phyloP scores from a whole-genome alignment of 2,329 filamentous ascomycete species.

The Berkeleyomyces rouxiae region DNA sequence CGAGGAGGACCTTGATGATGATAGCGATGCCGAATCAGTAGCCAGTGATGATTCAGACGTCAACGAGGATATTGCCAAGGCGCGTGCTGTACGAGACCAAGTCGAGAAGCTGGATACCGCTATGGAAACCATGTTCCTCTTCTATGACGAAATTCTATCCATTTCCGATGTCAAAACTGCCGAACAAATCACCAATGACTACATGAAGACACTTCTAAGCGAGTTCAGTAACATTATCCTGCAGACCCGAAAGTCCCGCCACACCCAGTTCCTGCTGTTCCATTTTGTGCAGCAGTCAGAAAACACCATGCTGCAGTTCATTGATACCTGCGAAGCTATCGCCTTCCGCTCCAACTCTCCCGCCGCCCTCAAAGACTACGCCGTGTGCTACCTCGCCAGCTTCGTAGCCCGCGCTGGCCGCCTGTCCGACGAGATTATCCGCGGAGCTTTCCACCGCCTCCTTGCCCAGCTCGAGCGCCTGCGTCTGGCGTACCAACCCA shows the following conservation, averaged over 20 bases:
- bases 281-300: conserved; percentile 79
- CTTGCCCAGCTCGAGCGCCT: conserved; percentile 61
- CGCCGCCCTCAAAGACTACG: conserved; percentile 61
- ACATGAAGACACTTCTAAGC: conserved; percentile 62
- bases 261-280: conserved; percentile 91
- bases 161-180: conserved; percentile 52
- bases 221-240: conserved; percentile 82
- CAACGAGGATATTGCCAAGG: conserved; percentile 36
- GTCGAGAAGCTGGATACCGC: conserved; percentile 85
- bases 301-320: conserved; percentile 56
- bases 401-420: conserved; percentile 84
- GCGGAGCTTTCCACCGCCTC: conserved; percentile 65
- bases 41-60: conserved; percentile 52
- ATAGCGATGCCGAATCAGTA: conserved; percentile 54
- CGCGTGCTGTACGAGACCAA: conserved; percentile 61
- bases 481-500: conserved; percentile 52
- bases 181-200: conserved; percentile 18
- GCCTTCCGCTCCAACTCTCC: conserved; percentile 45
- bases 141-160: conserved; percentile 59
- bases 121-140: conserved; percentile 71
- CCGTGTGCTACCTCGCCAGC: conserved; percentile 82
- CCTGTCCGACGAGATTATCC: conserved; percentile 59
- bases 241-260: conserved; percentile 77
- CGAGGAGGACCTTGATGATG: conserved; percentile 42
- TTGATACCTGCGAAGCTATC: conserved; percentile 20